These are phyloP conservation scores for Candida silvatica DNA, from an alignment of 805 yeast species.

Conservation along the genomic window DNA sequence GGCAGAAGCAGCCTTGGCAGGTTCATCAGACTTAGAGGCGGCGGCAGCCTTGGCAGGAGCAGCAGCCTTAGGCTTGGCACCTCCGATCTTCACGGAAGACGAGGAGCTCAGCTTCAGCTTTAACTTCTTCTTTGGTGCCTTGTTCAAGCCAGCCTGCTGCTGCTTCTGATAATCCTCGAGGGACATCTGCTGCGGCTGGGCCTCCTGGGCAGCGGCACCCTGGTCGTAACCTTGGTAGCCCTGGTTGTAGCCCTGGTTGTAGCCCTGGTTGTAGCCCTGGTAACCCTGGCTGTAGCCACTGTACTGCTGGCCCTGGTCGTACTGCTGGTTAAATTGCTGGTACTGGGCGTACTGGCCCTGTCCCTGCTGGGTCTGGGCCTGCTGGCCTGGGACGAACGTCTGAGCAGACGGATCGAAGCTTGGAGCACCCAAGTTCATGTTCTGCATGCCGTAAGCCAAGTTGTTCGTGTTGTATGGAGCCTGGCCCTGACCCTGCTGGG, in stretches of 20 bases:
- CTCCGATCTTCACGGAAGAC: conserved; percentile 33
- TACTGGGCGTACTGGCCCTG: conserved; percentile 12
- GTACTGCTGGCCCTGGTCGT: conserved; percentile 9
- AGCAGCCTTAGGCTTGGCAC: conserved; percentile 15
- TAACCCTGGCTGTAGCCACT: conserved; percentile 13
- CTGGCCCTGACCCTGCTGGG: conserved; percentile 12
- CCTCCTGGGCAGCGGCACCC: conserved; percentile 10
- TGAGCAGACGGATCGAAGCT: conserved; percentile 41
- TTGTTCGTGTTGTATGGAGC: conserved; percentile 33
- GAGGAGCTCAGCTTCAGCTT: conserved; percentile 61
- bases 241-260: conserved; percentile 9
- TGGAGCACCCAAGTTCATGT: conserved; percentile 27
- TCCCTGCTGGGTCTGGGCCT: conserved; percentile 20
- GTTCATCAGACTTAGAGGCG: conserved; percentile 19
- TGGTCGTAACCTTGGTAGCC: conserved; percentile 15
- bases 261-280: conserved; percentile 6
- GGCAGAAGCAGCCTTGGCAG: conserved; percentile 23
- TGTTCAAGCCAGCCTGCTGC: conserved; percentile 34
- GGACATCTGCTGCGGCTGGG: conserved; percentile 48
- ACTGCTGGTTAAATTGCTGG: conserved; percentile 8
- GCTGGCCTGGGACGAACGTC: conserved; percentile 40
- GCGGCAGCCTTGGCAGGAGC: conserved; percentile 22
- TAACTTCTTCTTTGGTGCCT: conserved; percentile 38
- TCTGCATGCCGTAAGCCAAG: conserved; percentile 34
- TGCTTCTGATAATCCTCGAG: conserved; percentile 78